Evolutionary conservation across 2,329 filamentous ascomycete species (phyloP).

Genomic region (Raffaelea ambrosiae): DNA sequence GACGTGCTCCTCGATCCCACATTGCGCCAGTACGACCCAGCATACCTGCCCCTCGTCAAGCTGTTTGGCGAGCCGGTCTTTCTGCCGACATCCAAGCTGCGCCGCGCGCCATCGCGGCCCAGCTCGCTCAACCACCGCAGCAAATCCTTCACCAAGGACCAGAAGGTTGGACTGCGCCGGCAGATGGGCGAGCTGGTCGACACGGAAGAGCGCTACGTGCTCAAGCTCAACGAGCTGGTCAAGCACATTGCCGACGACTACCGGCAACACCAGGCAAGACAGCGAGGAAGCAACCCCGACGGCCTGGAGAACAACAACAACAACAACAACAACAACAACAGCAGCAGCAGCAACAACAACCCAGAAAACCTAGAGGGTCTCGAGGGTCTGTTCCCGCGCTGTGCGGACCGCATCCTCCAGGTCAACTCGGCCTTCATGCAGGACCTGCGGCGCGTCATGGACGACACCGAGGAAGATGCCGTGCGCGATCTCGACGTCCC

Average conservation of each 20-base stretch:
- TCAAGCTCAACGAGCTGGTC: conserved; percentile 77
- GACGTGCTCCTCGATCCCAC: conserved; percentile 58
- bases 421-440: conserved; percentile 75
- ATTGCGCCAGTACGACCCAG: conserved; percentile 58
- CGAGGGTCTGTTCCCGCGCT: conserved; percentile 70
- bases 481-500: conserved; percentile 60
- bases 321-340: not conserved
- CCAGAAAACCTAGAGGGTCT: conserved; percentile 43
- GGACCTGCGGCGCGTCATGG: conserved; percentile 66
- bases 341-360: not conserved
- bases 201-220: conserved; percentile 89
- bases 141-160: conserved; percentile 67
- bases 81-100: conserved; percentile 74
- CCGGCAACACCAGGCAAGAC: conserved; percentile 51
- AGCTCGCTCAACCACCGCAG: conserved; percentile 65
- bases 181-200: conserved; percentile 87
- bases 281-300: conserved; percentile 66
- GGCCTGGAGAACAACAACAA: conserved; percentile 24
- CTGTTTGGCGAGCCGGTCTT: conserved; percentile 79
- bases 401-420: conserved; percentile 70
- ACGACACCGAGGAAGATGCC: conserved; percentile 75
- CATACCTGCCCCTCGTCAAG: conserved; percentile 68
- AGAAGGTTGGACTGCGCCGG: conserved; percentile 76
- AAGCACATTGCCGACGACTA: conserved; percentile 75
- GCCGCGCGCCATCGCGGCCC: conserved; percentile 79